phyloP scores from a whole-genome alignment of 2,329 filamentous ascomycete species.

The Sclerotinia sclerotiorum region DNA sequence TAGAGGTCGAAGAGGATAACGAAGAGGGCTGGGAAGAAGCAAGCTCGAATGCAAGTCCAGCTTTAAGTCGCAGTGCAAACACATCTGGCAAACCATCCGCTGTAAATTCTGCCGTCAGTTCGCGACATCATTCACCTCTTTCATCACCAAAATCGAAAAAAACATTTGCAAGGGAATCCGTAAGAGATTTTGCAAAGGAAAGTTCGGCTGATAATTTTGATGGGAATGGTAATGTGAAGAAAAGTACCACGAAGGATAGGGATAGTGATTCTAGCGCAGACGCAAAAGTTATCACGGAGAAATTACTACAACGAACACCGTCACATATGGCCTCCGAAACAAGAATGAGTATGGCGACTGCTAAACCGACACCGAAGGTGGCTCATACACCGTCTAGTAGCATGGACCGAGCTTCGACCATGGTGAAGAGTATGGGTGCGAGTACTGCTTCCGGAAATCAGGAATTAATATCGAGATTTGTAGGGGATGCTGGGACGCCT shows the following conservation, averaged over 20 bases:
- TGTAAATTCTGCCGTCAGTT: constrained; percentile 43
- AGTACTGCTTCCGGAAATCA: constrained; percentile 34
- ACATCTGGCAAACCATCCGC: constrained; percentile 41
- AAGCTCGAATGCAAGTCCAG: constrained; percentile 61
- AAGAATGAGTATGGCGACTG: constrained; percentile 60
- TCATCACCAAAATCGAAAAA: constrained; percentile 29
- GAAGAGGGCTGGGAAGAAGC: constrained; percentile 69
- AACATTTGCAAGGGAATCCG: constrained; percentile 28
- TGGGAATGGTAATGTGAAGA: constrained; percentile 1
- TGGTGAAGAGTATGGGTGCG: constrained; percentile 30
- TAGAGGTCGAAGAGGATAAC: constrained; percentile 38
- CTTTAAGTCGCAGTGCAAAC: constrained; percentile 50
- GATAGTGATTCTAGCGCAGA: constrained; percentile 45
- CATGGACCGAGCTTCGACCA: constrained; percentile 10
- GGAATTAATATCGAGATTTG: constrained; percentile 60
- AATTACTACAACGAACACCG: constrained; percentile 63
- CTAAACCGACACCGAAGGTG: constrained; percentile 41
- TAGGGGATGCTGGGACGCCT: constrained; percentile 52
- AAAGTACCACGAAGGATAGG: not conserved
- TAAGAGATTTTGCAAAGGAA: constrained; percentile 37
- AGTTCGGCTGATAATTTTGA: constrained; percentile 39
- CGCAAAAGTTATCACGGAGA: constrained; percentile 66
- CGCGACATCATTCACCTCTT: constrained; percentile 36
- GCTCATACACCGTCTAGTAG: constrained; percentile 42
- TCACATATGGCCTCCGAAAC: constrained; percentile 57